These are phyloP conservation scores for Chrysoporthe puriensis DNA, from an alignment of 2,329 filamentous ascomycete species.

Conservation along the genomic window DNA sequence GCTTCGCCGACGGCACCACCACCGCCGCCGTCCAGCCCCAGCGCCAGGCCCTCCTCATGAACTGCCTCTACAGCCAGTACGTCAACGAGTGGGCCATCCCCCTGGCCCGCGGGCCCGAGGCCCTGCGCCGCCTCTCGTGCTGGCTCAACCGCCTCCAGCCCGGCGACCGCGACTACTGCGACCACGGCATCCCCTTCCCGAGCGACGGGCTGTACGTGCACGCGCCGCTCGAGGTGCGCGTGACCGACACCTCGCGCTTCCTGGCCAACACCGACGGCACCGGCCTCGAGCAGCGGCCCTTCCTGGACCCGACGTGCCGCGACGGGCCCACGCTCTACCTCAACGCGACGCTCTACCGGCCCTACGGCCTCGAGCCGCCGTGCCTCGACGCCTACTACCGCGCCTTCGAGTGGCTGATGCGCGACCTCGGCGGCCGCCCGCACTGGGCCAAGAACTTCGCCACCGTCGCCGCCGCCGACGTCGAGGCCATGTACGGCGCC, in stretches of 20 bases:
- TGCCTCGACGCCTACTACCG: constrained; percentile 72
- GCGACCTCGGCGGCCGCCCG: constrained; percentile 71
- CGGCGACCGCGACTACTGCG: constrained; percentile 61
- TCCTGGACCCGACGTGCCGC: constrained; percentile 64
- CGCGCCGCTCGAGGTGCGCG: constrained; percentile 77
- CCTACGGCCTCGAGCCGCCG: constrained; percentile 72
- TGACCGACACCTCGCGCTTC: constrained; percentile 61
- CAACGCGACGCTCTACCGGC: constrained; percentile 78
- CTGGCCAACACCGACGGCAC: constrained; percentile 36
- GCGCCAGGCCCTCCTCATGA: constrained; percentile 84
- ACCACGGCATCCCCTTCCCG: constrained; percentile 70
- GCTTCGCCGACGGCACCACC: constrained; percentile 72
- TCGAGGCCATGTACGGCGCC: constrained; percentile 64
- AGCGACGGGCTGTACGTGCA: constrained; percentile 73
- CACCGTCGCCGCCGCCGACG: constrained; percentile 52
- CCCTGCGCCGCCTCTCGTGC: constrained; percentile 77
- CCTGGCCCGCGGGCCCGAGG: constrained; percentile 82
- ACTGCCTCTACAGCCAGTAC: constrained; percentile 97
- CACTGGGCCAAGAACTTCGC: constrained; percentile 86
- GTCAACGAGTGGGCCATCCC: constrained; percentile 98
- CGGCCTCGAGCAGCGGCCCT: constrained; percentile 34
- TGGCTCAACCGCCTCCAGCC: constrained; percentile 73
- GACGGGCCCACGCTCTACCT: constrained; percentile 72
- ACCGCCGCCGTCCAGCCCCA: constrained; percentile 80
- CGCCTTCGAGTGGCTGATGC: constrained; percentile 83